Evolutionary conservation across 805 yeast genomes (phyloP).

Genomic region (Yarrowia sp.): DNA sequence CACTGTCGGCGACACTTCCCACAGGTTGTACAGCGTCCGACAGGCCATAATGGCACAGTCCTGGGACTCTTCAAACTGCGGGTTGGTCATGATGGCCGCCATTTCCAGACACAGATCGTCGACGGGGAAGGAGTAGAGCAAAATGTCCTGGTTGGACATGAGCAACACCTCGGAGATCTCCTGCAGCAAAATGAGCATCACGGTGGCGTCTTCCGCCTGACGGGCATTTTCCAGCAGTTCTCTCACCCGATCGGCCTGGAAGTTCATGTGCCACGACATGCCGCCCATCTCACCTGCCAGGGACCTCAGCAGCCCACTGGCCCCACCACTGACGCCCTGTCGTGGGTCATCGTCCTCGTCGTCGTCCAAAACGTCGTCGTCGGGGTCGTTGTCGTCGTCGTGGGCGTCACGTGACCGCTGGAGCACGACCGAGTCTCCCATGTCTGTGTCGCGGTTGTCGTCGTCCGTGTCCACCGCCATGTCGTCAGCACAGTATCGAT

Average conservation of each 20-base stretch:
- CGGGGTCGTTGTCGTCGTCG: constrained; percentile 30
- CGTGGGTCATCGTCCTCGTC: constrained; percentile 34
- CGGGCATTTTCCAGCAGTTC: constrained; percentile 26
- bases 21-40: constrained; percentile 74
- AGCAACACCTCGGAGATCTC: constrained; percentile 40
- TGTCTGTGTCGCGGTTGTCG: constrained; percentile 26
- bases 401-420: constrained; percentile 22
- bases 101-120: constrained; percentile 54
- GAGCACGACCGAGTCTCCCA: neutral
- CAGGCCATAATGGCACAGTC: constrained; percentile 84
- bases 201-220: constrained; percentile 35
- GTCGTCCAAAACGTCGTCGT: constrained; percentile 31
- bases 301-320: constrained; percentile 33
- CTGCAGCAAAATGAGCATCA: constrained; percentile 37
- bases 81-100: constrained; percentile 57
- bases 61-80: constrained; percentile 57
- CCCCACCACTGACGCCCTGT: constrained; percentile 33
- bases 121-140: constrained; percentile 50
- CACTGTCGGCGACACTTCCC: constrained; percentile 70
- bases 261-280: constrained; percentile 30
- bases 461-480: constrained; percentile 20
- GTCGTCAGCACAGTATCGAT: constrained; percentile 22
- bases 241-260: constrained; percentile 24
- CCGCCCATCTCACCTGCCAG: constrained; percentile 29
- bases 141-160: constrained; percentile 37